Evolutionary conservation across 352 stramenopile species (phyloP), one percentile per base, ranked within the genome.

Genomic region (Phytophthora litchii): DNA sequence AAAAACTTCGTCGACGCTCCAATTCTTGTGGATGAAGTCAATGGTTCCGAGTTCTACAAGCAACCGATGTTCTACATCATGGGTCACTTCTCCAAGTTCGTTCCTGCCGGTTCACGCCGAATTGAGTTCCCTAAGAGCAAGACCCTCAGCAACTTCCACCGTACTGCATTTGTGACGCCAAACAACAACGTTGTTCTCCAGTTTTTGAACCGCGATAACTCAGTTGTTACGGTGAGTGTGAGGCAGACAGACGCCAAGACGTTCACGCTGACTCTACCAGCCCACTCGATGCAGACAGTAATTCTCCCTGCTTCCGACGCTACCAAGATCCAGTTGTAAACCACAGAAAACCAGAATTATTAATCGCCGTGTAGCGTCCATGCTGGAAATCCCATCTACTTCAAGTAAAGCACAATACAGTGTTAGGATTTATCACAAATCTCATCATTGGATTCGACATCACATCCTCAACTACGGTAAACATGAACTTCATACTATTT

Each of bases 61-160:
- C 72, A 89, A 47, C 76, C 78, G 1, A 83, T 85, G 57, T 89
- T 75, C 56, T 88, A 83, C 55, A 71, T 78, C 20, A 69, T 89
- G 64, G 78, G 70, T 16, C 80, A 89, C 58, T 65, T 88, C 14
- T 72, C 67, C 35, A 83, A 81, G 50, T 89, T 89, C 52, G 55
- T 89, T 1, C 58, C 74, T 2, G 54, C 71, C 0, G 80, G 70
- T 14, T 86, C 80, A 6, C 64, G 67, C 12, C 78, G 80, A 19
- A 63, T 92, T 19, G 70, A 78, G 20, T 64, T 83, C 48, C 48
- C 54, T 31, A 74, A 66, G 45, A 64, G 45, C 32, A 66, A 67
- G 32, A 67, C 50, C 29, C 52, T 70, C 23, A 62, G 25, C 38
- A 70, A 70, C 19, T 64, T 82, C 50, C 60, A 84, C 38, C 64